Evolutionary conservation across 2,329 filamentous ascomycete species (phyloP).

Genomic region (Aplosporella prunicola): DNA sequence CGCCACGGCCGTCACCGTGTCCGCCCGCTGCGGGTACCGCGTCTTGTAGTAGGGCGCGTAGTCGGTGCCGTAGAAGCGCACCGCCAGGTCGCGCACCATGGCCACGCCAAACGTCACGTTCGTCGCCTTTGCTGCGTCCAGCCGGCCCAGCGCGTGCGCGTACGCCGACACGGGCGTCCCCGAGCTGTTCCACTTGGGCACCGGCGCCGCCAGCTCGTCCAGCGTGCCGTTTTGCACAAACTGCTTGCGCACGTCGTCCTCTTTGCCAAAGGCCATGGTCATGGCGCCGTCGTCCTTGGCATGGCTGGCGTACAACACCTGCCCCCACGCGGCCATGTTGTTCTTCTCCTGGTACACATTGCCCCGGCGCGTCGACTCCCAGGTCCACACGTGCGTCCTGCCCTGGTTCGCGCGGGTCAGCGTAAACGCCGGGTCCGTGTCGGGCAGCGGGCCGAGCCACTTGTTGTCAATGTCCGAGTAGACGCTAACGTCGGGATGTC

Average conservation of each 20-base stretch:
- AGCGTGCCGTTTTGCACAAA: constrained; percentile 9
- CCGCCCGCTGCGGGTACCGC: constrained; percentile 17
- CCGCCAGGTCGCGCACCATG: constrained; percentile 29
- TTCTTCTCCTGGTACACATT: constrained; percentile 23
- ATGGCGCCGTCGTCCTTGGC: neutral
- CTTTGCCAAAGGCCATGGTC: constrained; percentile 7
- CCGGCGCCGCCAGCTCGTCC: constrained; percentile 20
- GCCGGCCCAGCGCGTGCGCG: constrained; percentile 30
- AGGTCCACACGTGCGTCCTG: constrained; percentile 22
- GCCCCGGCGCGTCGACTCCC: constrained; percentile 24
- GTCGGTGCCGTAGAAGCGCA: constrained; percentile 32
- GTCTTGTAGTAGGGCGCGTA: constrained; percentile 33
- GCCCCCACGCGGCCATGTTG: constrained; percentile 38
- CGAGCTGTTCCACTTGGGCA: constrained; percentile 13
- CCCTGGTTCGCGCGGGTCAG: constrained; percentile 17
- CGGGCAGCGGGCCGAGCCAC: constrained; percentile 31
- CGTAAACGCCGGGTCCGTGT: constrained; percentile 12
- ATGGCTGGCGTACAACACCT: constrained; percentile 29
- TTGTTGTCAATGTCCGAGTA: constrained; percentile 37
- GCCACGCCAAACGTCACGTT: constrained; percentile 35
- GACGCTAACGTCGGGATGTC: constrained; percentile 28
- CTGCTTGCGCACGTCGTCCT: constrained; percentile 1
- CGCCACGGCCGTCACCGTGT: constrained; percentile 26
- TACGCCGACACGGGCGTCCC: constrained; percentile 15
- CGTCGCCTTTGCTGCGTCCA: constrained; percentile 17